Evolutionary conservation across 2,329 filamentous ascomycete species (phyloP).

Genomic region (Talaromyces sp.): DNA sequence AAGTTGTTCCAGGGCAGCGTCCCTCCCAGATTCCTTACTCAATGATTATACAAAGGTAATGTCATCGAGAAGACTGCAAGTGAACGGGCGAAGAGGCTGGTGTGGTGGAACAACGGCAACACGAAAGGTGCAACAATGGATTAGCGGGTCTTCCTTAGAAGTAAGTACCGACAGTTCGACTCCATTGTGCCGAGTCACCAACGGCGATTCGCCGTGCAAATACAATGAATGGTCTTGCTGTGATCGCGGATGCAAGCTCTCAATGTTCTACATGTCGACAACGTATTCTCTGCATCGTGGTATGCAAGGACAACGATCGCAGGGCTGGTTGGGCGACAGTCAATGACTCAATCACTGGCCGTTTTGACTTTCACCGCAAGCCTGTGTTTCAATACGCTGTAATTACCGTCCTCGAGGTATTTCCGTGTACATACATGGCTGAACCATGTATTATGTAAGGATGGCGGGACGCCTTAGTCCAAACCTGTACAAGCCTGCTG

Average conservation of each 20-base stretch:
- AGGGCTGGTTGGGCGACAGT: conserved; percentile 4
- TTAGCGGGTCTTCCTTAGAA: background rate
- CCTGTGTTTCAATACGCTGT: conserved; percentile 1
- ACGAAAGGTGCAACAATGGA: background rate
- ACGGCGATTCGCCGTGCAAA: background rate
- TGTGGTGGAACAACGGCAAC: background rate
- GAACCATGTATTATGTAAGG: background rate
- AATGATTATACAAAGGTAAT: background rate
- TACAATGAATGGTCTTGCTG: background rate
- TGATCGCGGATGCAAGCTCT: background rate
- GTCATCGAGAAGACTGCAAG: background rate
- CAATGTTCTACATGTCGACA: background rate
- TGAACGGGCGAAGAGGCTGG: background rate
- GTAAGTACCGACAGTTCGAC: background rate
- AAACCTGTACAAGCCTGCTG: background rate
- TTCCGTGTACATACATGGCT: background rate
- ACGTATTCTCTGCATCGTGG: background rate
- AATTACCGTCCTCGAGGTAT: conserved; percentile 1
- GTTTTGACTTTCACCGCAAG: conserved; percentile 2
- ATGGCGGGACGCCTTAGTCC: background rate
- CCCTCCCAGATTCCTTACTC: background rate
- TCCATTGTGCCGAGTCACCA: conserved; percentile 5
- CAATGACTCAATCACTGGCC: conserved; percentile 15
- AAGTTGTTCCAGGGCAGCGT: background rate
- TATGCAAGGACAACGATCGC: background rate